Base-by-base conservation (phyloP, 441 rosid species). In the Melastoma candidum region DNA sequence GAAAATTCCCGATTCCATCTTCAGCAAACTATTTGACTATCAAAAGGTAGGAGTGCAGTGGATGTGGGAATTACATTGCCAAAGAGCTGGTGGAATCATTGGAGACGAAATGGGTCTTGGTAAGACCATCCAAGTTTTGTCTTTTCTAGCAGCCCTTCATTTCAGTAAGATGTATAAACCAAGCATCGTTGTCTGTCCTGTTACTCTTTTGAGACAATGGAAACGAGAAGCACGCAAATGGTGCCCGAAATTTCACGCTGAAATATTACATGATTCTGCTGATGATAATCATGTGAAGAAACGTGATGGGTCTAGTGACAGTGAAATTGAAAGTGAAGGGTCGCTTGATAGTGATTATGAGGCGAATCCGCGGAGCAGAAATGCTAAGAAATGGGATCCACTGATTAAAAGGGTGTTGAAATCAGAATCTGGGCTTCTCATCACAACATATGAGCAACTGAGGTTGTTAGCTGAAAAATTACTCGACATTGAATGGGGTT, bases 31-130 rank as follows among this genome's bases (percentile, higher is more conserved):
- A 71, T 92, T 84, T 66, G 98, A 88, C 51, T 92, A 92, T 75
- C 98, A 92, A 70, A 88, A 78, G 78, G 94, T 92, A 53, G 98
- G 98, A 44, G 94, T 92, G 66, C 98, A 92, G 74, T 92, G 46
- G 98, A 72, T 92, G 13, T 92, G 98, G 97, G 98, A 92, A 70
- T 75, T 92, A 79, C 97, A 92, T 68, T 88, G 98, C 79, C 97
- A 92, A 74, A 82, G 66, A 77, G 95, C 95, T 65, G 97, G 98
- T 69, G 98, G 97, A 48, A 88, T 92, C 51, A 92, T 92, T 47
- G 97, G 97, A 64, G 98, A 92, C 71, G 98, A 92, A 75, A 92
- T 92, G 95, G 97, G 98, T 63, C 97, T 92, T 67, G 98, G 98
- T 58, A 92, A 92, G 75, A 92, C 98, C 12, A 65, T 92, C 52